Base-by-base conservation (phyloP, 2,329 filamentous ascomycete species). In the Phialophora verrucosa region DNA sequence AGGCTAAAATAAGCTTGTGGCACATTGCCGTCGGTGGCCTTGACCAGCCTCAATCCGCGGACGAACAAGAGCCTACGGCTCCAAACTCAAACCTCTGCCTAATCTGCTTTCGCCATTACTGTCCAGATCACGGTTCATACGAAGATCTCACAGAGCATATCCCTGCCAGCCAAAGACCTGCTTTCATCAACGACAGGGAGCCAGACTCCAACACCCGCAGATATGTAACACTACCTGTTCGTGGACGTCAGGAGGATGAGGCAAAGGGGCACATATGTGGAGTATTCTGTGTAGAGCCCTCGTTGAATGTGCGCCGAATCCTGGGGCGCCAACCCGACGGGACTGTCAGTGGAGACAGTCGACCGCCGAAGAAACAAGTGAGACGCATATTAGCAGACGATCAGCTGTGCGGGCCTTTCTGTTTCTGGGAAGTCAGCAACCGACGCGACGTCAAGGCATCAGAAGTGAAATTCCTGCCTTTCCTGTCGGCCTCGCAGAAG, bases 101-200 rank as follows among this genome's bases (percentile, higher is more conserved):
- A 1, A 70, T 72, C 10, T 74, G 72, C 63, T 71, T 66, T 32
- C 63, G 71, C 25, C 69, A 71, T 57, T 59, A 70, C n/a, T 74
- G 72, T 59, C 67, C 69, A n/a, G 59, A 62, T 29, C 72, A 74
- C 62, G 72, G 72, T 6, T 63, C 68, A 1, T 73, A 65, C 47
- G 54, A 68, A 17, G 71, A 73, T 25, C 61, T 61, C 25, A 38
- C 47, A 11, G 61, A 69, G 20, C 57, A 68, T 6, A 53, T 50
- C 11, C 4, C 63, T 23, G 62, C 66, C 23, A 7, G 44, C n/a
- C 62, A 70, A 38, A 66, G 67, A 32, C 49, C 62, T n/a, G 60
- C 65, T 10, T 65, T 67, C 56, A 64, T 72, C 32, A 70, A 73
- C 53, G 70, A 74, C 35, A 64, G 65, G 14, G 71, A 73, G 62